Percentiles rank a stretch among this genome's conserved stretches.
Evolutionary conservation across 2,329 filamentous ascomycete genomes (phyloP).

Genomic region (Chaetomiaceae sp.): DNA sequence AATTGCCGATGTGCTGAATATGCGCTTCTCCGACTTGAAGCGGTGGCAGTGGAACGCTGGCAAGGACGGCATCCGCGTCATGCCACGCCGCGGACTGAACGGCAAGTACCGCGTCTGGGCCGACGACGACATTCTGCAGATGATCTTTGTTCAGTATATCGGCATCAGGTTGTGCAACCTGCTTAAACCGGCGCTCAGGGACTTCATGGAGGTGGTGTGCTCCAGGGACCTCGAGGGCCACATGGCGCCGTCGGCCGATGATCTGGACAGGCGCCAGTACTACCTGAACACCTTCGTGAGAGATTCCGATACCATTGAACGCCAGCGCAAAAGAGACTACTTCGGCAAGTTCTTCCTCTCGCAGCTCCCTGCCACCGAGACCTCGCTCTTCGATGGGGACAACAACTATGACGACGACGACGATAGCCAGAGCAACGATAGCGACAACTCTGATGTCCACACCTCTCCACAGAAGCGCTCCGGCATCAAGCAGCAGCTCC

Average conservation of each 20-base stretch:
- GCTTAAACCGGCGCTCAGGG: constrained; percentile 27
- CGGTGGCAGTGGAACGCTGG: constrained; percentile 41
- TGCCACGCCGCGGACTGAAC: constrained; percentile 39
- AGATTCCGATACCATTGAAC: constrained; percentile 8
- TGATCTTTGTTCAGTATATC: constrained; percentile 42
- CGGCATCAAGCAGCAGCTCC: constrained; percentile 35
- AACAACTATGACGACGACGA: constrained; percentile 22
- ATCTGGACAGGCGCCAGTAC: constrained; percentile 27
- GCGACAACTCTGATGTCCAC: constrained; percentile 2
- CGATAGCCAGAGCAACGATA: constrained; percentile 21
- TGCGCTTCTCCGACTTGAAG: constrained; percentile 37
- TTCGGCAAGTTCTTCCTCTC: constrained; percentile 32
- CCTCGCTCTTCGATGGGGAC: constrained; percentile 25
- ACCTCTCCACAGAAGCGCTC: constrained; percentile 21
- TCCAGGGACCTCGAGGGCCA: constrained; percentile 12
- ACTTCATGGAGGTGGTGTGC: constrained; percentile 20
- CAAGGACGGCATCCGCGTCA: constrained; percentile 37
- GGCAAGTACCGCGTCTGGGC: constrained; percentile 43
- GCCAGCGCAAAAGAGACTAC: constrained; percentile 25
- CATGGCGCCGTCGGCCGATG: constrained; percentile 20
- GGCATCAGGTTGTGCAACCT: constrained; percentile 33
- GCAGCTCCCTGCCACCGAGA: constrained; percentile 29
- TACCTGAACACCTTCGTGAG: constrained; percentile 20
- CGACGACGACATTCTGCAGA: constrained; percentile 42
- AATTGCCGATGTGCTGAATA: constrained; percentile 40